These are phyloP conservation scores for Extremus antarcticus DNA, from an alignment of 495 filamentous ascomycete species.

Conservation along the genomic window DNA sequence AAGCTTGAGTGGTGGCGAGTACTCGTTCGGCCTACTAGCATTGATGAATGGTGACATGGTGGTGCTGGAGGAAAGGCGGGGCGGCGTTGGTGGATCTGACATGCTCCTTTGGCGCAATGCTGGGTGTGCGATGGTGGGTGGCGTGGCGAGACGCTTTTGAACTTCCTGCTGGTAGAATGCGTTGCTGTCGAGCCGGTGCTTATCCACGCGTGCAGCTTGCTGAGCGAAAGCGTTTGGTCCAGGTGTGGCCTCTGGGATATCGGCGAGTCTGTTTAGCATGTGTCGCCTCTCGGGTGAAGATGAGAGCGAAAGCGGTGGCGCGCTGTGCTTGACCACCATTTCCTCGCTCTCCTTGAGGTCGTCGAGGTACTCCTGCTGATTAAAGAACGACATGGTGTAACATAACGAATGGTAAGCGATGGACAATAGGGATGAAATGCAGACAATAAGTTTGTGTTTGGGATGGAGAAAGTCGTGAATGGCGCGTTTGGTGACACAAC, in stretches of 20 bases:
- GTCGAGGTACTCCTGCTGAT: conserved; percentile 4
- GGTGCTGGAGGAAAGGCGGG: conserved; percentile 11
- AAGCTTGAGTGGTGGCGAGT: conserved; percentile 12
- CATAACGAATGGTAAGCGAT: conserved; percentile 1
- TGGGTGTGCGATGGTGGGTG: conserved; percentile 7
- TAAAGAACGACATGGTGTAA: conserved; percentile 5
- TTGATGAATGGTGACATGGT: conserved; percentile 21
- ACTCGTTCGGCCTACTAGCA: conserved; percentile 2
- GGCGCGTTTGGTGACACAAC: conserved; percentile 2
- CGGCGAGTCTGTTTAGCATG: neutral
- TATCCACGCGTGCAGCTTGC: conserved; percentile 10
- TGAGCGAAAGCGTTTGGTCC: conserved; percentile 21
- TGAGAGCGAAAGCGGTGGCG: neutral
- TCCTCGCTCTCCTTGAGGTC: neutral
- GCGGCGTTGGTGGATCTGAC: neutral
- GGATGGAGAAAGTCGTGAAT: neutral
- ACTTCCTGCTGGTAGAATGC: conserved; percentile 22
- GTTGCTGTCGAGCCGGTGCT: conserved; percentile 17
- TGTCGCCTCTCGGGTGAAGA: neutral
- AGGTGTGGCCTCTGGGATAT: conserved; percentile 8
- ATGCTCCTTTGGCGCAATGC: neutral
- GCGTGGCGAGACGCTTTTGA: conserved; percentile 8
- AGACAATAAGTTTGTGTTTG: neutral
- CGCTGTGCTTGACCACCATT: conserved; percentile 1
- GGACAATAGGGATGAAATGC: neutral